These are phyloP conservation scores for Raddia distichophylla DNA, from an alignment of 176 grass and related monocot genomes.

Conservation along the genomic window DNA sequence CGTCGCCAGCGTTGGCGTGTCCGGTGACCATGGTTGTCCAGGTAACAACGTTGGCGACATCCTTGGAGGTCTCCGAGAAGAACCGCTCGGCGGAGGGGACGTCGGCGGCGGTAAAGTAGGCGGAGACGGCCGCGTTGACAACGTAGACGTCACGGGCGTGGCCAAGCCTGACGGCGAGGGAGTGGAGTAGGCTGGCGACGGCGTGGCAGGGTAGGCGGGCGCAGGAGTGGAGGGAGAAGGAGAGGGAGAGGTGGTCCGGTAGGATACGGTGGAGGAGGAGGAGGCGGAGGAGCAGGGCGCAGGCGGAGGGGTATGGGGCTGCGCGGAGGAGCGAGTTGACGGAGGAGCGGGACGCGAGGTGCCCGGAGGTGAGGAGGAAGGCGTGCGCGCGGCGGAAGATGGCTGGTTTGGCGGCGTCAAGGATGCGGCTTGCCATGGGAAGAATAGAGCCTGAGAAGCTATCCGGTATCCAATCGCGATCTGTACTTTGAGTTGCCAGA, in stretches of 20 bases:
- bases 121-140: conserved; percentile 40
- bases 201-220: conserved; percentile 24
- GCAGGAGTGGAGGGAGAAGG: conserved; percentile 55
- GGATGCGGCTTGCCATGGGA: conserved; percentile 8
- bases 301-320: conserved; percentile 15
- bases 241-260: conserved; percentile 50
- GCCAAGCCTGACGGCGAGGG: conserved; percentile 47
- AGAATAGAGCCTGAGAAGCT: neutral
- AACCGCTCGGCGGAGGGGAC: conserved; percentile 54
- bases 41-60: conserved; percentile 52
- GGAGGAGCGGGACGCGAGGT: conserved; percentile 39
- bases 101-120: conserved; percentile 46
- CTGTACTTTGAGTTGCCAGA: too few relatives aligned
- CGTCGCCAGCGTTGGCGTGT: conserved; percentile 21
- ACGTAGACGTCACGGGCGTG: conserved; percentile 46
- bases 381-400: conserved; percentile 38
- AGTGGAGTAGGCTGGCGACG: conserved; percentile 40
- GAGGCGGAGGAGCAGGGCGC: conserved; percentile 40
- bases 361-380: conserved; percentile 41
- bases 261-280: conserved; percentile 34
- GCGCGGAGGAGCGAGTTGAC: conserved; percentile 46
- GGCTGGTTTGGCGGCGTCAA: conserved; percentile 6
- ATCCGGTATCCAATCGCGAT: too few relatives aligned
- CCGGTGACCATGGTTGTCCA: conserved; percentile 62
- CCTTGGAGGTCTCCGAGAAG: conserved; percentile 35